These are phyloP conservation scores for Cocos nucifera DNA, from an alignment of 176 grass and related monocot genomes.

Conservation along the genomic window DNA sequence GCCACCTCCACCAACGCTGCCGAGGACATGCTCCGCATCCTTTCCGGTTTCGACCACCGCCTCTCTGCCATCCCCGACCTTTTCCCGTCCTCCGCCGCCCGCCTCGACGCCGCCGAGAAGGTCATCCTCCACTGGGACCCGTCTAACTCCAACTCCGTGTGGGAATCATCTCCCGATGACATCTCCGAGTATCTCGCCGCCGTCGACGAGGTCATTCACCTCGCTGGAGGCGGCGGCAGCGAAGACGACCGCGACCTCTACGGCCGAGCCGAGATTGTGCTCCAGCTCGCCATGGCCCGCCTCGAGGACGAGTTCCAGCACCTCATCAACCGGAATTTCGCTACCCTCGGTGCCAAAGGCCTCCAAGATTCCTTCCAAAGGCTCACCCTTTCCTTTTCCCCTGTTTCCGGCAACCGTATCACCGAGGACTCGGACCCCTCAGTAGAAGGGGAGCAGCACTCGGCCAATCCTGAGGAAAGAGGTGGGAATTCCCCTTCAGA, in stretches of 20 bases:
- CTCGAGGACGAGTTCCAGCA: conserved; percentile 85
- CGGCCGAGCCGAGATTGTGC: conserved; percentile 36
- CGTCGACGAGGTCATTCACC: conserved; percentile 29
- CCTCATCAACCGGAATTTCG: conserved; percentile 46
- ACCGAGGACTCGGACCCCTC: background rate
- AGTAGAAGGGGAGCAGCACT: background rate
- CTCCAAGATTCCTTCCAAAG: conserved; percentile 55
- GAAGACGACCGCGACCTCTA: conserved; percentile 14
- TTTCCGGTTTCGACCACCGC: conserved; percentile 84
- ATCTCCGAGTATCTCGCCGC: conserved; percentile 50
- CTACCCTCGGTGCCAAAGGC: conserved; percentile 29
- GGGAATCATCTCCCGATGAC: conserved; percentile 25
- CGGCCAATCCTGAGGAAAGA: too few relatives aligned
- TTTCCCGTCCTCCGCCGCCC: conserved; percentile 31
- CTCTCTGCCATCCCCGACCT: conserved; percentile 49
- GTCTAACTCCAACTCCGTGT: conserved; percentile 19
- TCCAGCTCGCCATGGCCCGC: conserved; percentile 66
- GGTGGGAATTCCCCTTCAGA: background rate
- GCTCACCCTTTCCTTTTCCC: conserved; percentile 43
- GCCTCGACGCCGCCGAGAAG: conserved; percentile 12
- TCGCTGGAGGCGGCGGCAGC: background rate
- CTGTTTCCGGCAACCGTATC: background rate
- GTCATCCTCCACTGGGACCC: conserved; percentile 39
- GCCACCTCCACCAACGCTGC: conserved; percentile 85
- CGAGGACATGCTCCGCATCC: conserved; percentile 94